Evolutionary conservation across 176 grass and related monocot species (phyloP).

Genomic region (Puya raimondii): DNA sequence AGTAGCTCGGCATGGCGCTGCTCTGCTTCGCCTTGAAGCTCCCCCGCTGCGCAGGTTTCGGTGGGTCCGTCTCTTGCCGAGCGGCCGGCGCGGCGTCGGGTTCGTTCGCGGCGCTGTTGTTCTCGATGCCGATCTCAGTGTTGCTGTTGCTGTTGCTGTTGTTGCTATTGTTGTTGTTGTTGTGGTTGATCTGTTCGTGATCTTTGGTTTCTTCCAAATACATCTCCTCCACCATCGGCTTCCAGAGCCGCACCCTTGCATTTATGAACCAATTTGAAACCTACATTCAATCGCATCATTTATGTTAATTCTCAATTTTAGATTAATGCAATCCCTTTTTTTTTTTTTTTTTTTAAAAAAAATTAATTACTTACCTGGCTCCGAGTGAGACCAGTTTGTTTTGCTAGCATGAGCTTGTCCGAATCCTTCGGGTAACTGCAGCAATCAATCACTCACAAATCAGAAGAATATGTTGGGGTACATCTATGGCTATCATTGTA

Average conservation of each 20-base stretch:
- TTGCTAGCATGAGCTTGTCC: slow-evolving; percentile 98
- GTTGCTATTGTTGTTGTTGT: slow-evolving; percentile 31
- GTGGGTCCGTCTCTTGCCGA: slow-evolving; percentile 5
- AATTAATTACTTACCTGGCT: slow-evolving; percentile 52
- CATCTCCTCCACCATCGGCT: slow-evolving; percentile 99
- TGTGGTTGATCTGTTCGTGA: slow-evolving; percentile 27
- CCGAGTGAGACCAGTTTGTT: slow-evolving; percentile 91
- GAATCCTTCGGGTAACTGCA: slow-evolving; percentile 99
- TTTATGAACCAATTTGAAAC: slow-evolving; percentile 99
- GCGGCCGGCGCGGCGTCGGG: slow-evolving; percentile 14
- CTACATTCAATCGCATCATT: slow-evolving; percentile 12
- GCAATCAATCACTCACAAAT: background rate
- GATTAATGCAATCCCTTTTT: too few relatives aligned
- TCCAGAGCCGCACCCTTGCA: slow-evolving; percentile 91
- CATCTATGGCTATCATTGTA: background rate
- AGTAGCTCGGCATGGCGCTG: slow-evolving; percentile 22
- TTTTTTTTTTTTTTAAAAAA: background rate
- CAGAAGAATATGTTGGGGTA: background rate
- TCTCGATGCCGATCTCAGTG: background rate
- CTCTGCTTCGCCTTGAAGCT: slow-evolving; percentile 3
- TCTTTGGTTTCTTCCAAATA: slow-evolving; percentile 91
- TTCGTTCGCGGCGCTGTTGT: slow-evolving; percentile 16
- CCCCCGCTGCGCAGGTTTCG: slow-evolving; percentile 7
- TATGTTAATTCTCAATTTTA: background rate
- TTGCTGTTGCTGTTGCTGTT: slow-evolving; percentile 24